These are phyloP conservation scores for Tulasnella calospora DNA, from an alignment of 768 basidiomycete genomes.

Conservation along the genomic window DNA sequence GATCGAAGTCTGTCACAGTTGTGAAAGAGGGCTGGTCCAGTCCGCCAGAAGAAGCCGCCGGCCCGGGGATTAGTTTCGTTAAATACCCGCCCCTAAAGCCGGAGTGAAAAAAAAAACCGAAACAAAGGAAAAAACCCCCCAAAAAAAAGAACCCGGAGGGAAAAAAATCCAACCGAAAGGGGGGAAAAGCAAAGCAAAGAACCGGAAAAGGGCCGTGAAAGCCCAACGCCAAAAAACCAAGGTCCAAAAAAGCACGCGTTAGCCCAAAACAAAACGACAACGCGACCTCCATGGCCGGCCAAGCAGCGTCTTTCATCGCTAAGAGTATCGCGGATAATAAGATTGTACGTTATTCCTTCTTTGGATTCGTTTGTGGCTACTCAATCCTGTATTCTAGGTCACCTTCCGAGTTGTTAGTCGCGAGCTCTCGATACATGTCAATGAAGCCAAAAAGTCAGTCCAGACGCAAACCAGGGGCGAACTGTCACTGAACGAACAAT, in stretches of 20 bases:
- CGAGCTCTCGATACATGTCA: slow-evolving; percentile 65
- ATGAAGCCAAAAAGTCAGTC: slow-evolving; percentile 68
- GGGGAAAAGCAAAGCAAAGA: background rate
- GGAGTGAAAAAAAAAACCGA: background rate
- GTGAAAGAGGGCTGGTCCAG: background rate
- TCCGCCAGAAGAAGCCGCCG: background rate
- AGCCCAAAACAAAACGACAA: slow-evolving; percentile 14
- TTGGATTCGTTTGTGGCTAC: background rate
- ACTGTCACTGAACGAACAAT: background rate
- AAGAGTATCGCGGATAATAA: slow-evolving; percentile 45
- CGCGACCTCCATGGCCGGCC: background rate
- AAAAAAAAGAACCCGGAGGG: background rate
- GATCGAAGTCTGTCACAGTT: background rate
- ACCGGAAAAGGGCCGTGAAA: background rate
- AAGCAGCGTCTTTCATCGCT: slow-evolving; percentile 42
- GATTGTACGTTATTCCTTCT: slow-evolving; percentile 38
- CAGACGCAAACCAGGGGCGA: background rate
- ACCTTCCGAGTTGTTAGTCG: slow-evolving; percentile 75
- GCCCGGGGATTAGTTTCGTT: background rate
- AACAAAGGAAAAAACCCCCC: background rate
- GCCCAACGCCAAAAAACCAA: background rate
- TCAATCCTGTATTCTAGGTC: slow-evolving; percentile 45
- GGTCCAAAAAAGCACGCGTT: background rate
- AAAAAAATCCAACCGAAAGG: background rate
- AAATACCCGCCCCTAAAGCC: background rate